Percentiles rank a stretch among this genome's conserved stretches.
Evolutionary conservation across 2,329 filamentous ascomycete genomes (phyloP).

Genomic region (Pseudogymnoascus sp.): DNA sequence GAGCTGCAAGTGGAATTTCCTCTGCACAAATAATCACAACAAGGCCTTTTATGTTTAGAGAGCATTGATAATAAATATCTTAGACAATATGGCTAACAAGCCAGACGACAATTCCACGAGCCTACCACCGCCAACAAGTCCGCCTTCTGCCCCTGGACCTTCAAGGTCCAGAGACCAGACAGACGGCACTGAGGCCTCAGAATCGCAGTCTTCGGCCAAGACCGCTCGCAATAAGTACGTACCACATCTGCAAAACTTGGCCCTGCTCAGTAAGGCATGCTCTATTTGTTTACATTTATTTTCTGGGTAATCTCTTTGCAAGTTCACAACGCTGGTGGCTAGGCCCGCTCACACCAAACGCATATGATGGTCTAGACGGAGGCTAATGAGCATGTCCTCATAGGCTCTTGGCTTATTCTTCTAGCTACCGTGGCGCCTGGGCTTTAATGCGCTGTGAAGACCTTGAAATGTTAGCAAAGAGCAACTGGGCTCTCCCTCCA

Average conservation of each 20-base stretch:
- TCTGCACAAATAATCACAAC: not conserved
- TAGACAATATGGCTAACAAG: not conserved
- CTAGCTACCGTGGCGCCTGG: slow-evolving; percentile 77
- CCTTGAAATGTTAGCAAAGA: slow-evolving; percentile 69
- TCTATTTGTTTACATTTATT: not conserved
- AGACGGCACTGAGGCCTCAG: not conserved
- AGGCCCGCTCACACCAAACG: not conserved
- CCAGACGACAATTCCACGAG: not conserved
- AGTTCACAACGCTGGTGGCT: not conserved
- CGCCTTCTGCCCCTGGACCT: not conserved
- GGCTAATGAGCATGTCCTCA: slow-evolving; percentile 12
- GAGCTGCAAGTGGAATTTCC: not conserved
- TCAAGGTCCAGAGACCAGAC: not conserved
- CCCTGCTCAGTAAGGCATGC: not conserved
- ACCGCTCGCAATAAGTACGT: slow-evolving; percentile 56
- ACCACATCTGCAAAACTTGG: slow-evolving; percentile 7
- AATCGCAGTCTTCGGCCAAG: not conserved
- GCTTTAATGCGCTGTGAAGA: slow-evolving; percentile 71
- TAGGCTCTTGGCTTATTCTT: slow-evolving; percentile 81
- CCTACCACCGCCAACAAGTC: not conserved
- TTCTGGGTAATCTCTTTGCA: not conserved
- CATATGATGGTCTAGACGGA: not conserved
- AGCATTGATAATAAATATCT: not conserved
- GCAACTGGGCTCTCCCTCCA: slow-evolving; percentile 69
- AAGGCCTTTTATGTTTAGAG: not conserved